These are phyloP conservation scores for Cryphonectria japonica DNA, from an alignment of 2,329 filamentous ascomycete genomes.

Conservation along the genomic window DNA sequence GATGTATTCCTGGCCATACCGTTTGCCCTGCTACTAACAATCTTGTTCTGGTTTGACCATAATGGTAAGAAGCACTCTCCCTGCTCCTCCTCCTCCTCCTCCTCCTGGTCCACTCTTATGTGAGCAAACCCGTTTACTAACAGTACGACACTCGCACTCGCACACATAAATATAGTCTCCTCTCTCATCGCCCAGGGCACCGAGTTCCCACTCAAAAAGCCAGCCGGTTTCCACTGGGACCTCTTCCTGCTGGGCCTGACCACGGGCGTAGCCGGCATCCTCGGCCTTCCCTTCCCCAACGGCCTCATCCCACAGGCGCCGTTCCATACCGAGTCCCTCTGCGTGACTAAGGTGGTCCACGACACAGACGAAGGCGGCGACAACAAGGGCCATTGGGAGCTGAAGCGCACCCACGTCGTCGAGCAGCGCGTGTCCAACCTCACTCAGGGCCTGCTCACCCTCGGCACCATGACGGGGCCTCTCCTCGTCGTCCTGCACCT, in stretches of 20 bases:
- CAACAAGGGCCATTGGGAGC: conserved; percentile 59
- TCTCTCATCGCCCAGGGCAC: conserved; percentile 83
- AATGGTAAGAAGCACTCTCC: conserved; percentile 60
- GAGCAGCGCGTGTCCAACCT: conserved; percentile 82
- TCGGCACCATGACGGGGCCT: conserved; percentile 78
- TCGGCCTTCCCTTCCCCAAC: conserved; percentile 81
- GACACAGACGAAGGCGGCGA: conserved; percentile 56
- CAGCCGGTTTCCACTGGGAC: conserved; percentile 86
- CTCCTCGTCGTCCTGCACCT: conserved; percentile 74
- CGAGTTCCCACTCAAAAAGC: conserved; percentile 79
- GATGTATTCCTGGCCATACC: conserved; percentile 86
- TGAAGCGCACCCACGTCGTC: conserved; percentile 65
- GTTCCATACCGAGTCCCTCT: conserved; percentile 79
- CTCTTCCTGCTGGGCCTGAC: conserved; percentile 79
- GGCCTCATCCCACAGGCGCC: conserved; percentile 83
- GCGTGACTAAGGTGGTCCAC: conserved; percentile 63
- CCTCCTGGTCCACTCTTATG: neutral
- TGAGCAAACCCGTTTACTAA: conserved; percentile 5
- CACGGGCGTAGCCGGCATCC: conserved; percentile 73
- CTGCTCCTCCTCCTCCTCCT: neutral
- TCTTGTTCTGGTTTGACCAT: conserved; percentile 89
- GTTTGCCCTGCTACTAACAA: conserved; percentile 80
- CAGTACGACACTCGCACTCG: neutral
- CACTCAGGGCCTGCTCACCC: conserved; percentile 74
- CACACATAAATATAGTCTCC: conserved; percentile 59